Evolutionary conservation across 306 rosid genomes (phyloP).

Genomic region (Macrotyloma uniflorum): DNA sequence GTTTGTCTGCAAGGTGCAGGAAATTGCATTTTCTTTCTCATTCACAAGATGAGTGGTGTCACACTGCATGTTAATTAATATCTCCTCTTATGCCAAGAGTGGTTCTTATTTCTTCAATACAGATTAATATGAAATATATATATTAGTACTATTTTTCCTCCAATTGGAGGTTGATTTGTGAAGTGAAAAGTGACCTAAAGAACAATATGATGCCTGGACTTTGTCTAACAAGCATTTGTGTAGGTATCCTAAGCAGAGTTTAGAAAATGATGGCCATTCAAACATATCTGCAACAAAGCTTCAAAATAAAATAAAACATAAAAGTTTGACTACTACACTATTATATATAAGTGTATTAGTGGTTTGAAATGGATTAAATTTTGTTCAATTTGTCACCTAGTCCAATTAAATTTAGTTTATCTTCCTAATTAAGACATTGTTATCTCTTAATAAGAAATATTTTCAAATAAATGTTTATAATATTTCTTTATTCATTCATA

Average conservation of each 20-base stretch:
- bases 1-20: conserved; percentile 25
- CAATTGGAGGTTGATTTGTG: background rate
- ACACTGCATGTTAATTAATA: no score
- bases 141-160: background rate
- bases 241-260: background rate
- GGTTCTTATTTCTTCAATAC: background rate
- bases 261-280: background rate
- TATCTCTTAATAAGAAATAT: no score
- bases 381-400: no score
- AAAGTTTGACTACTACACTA: background rate
- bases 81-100: background rate
- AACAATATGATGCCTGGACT: background rate
- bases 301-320: background rate
- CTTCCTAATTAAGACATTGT: no score
- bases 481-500: no score
- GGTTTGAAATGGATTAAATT: no score
- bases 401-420: no score
- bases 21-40: background rate
- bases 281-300: background rate
- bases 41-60: conserved; percentile 29
- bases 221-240: background rate
- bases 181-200: background rate
- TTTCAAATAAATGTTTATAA: no score
- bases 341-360: no score
- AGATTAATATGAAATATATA: background rate